Base-by-base conservation (phyloP, 1,284 basidiomycete genomes). In the Fistulinella cinereoalba region DNA sequence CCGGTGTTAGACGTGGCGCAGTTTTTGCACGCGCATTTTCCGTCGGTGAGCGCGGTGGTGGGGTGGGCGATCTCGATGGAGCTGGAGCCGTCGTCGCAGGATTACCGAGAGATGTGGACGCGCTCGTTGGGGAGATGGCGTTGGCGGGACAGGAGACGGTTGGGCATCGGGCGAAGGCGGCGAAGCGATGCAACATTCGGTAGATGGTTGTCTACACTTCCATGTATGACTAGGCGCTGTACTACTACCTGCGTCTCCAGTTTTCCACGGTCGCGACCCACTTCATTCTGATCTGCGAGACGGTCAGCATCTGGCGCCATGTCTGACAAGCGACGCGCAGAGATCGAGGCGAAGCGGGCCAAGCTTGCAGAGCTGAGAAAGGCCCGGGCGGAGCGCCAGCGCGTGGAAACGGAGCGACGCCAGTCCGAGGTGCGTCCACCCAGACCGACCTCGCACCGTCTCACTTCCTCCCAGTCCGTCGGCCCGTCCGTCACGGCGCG, bases 311-410 rank as follows among this genome's bases (percentile, higher is more conserved):
- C 9, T 21, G 19, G 6, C 28, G 7, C 40, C 43, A 77, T 75
- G 71, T 75, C 76, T 25, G 76, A 79, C 49, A 73, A 71, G 62
- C 75, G 85, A 32, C 70, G 83, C 58, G 79, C 85, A 58, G 94
- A 97, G 71, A 91, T 98, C 52, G 92, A 95, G 69, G 90, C 87
- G 33, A 99, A 98, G 71, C 77, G 86, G 50, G 82, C 84, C 7
- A 94, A 93, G 67, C 83, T 98, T 34, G 91, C 83, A 39, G 91
- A 94, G 54, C 75, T 94, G 24, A 77, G 86, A 50, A 80, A 83
- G 60, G 85, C 82, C 32, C 71, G 90, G 33, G 80, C 80, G 39
- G 81, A 86, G 51, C 74, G 89, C 51, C 79, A 85, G 59, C 77
- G 73, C 46, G 75, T 72, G 46, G 81, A 83, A 37, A 72, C 69